phyloP scores from a whole-genome alignment of 139 green algal species.

The Picochlorum sp. region DNA sequence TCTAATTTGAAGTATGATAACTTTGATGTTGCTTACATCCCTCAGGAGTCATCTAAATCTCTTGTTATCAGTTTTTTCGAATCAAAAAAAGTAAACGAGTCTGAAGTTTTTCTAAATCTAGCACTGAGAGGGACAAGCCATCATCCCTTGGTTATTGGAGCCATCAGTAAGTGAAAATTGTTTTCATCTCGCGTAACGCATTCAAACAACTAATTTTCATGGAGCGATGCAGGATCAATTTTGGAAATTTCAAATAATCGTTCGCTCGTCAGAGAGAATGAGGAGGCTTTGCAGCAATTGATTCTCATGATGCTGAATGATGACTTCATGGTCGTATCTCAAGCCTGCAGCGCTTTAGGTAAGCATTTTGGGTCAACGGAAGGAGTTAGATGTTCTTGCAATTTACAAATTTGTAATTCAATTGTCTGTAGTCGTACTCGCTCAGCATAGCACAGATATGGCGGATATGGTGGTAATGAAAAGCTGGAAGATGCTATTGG shows the following conservation, averaged over 20 bases:
- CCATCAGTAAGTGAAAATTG: conserved; percentile 61
- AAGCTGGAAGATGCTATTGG: not conserved
- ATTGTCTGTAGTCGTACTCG: too few species aligned
- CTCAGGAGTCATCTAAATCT: not conserved
- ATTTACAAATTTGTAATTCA: too few species aligned
- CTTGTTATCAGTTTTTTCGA: conserved; percentile 10
- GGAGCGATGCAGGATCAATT: conserved; percentile 61
- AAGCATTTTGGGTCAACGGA: too few species aligned
- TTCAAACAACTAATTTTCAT: too few species aligned
- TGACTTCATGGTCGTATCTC: too few species aligned
- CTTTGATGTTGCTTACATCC: conserved; percentile 43
- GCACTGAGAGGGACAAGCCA: conserved; percentile 72
- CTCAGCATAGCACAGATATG: too few species aligned
- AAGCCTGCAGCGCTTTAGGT: too few species aligned
- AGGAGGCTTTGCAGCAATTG: conserved; percentile 79
- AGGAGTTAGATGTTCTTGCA: too few species aligned
- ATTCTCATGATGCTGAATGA: conserved; percentile 75
- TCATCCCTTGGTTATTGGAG: conserved; percentile 75
- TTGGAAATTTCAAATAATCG: conserved; percentile 68
- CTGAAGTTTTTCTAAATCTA: conserved; percentile 69
- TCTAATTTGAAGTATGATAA: conserved; percentile 22
- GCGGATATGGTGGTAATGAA: too few species aligned
- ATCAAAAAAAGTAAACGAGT: conserved; percentile 34
- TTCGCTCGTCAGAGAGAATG: conserved; percentile 61
- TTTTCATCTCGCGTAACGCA: too few species aligned